Conservation (phyloP, 441 rosid genomes). For the Dalechampia spathulata region DNA sequence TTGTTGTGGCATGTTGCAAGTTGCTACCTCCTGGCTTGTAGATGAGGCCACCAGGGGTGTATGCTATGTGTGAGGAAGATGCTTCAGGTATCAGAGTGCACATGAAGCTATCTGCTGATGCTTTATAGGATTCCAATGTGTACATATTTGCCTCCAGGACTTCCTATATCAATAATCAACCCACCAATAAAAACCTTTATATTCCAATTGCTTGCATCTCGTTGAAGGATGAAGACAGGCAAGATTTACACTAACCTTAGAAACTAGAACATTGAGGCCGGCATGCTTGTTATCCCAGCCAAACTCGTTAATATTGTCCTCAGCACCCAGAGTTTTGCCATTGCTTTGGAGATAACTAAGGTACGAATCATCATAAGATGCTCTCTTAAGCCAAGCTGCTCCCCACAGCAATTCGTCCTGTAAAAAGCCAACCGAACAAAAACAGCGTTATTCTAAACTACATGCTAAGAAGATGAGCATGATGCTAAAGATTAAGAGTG, state of each 20-base stretch:
- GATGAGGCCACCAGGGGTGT: constrained; percentile 79
- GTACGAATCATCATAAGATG: constrained; percentile 52
- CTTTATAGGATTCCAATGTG: constrained; percentile 65
- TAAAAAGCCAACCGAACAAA: not conserved
- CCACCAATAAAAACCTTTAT: too few species aligned
- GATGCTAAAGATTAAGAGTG: not conserved
- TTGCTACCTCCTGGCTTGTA: constrained; percentile 95
- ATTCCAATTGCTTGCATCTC: too few species aligned
- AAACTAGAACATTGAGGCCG: constrained; percentile 80
- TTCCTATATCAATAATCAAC: constrained; percentile 45
- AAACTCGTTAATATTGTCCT: constrained; percentile 76
- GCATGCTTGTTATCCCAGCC: constrained; percentile 98
- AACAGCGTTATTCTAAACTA: too few species aligned
- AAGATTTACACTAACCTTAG: constrained; percentile 49
- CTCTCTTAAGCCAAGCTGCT: constrained; percentile 88
- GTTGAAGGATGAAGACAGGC: too few species aligned
- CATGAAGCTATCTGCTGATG: constrained; percentile 93
- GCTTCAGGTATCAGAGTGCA: constrained; percentile 75
- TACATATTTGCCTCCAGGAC: constrained; percentile 52
- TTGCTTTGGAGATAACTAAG: constrained; percentile 64
- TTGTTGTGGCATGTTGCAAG: constrained; percentile 83
- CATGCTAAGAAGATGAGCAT: not conserved
- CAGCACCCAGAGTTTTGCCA: constrained; percentile 76
- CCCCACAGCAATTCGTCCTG: constrained; percentile 97
- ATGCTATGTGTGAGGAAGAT: constrained; percentile 54